phyloP scores from a whole-genome alignment of 164 flowering plant species.

The Umbilicus rupestris region DNA sequence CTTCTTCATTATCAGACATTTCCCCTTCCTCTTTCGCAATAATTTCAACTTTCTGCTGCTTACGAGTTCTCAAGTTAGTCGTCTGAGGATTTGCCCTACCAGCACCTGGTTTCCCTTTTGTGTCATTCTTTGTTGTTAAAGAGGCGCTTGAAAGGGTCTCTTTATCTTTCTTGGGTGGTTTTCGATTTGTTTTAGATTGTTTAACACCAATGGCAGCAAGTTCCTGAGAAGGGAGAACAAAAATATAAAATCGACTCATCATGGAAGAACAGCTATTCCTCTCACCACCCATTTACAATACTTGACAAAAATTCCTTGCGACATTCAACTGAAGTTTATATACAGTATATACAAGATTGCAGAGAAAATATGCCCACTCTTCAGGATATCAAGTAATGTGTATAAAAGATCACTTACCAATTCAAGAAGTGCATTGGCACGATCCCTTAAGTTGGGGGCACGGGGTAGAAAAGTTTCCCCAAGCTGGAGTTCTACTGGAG shows the following conservation, averaged over 20 bases:
- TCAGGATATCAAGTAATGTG: background rate
- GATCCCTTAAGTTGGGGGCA: conserved; percentile 82
- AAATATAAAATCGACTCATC: background rate
- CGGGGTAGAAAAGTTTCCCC: conserved; percentile 94
- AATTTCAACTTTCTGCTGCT: conserved; percentile 48
- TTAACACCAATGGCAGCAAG: conserved; percentile 63
- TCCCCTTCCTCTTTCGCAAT: conserved; percentile 95
- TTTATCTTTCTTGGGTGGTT: conserved; percentile 46
- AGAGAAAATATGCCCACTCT: background rate
- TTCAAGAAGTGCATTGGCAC: conserved; percentile 80
- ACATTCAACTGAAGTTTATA: too few species aligned
- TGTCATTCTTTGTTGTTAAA: conserved; percentile 25
- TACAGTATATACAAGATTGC: background rate
- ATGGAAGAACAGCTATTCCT: background rate
- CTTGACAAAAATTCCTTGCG: too few species aligned
- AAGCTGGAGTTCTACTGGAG: conserved; percentile 80
- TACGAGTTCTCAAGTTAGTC: conserved; percentile 33
- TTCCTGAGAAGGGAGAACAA: conserved; percentile 49
- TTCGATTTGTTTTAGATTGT: conserved; percentile 43
- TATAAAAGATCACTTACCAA: conserved; percentile 43
- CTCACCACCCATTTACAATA: background rate
- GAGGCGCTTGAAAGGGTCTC: conserved; percentile 27
- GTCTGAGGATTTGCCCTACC: conserved; percentile 23
- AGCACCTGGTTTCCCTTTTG: conserved; percentile 32
- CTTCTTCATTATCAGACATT: conserved; percentile 89